These are phyloP conservation scores for Epichloe sp. DNA, from an alignment of 2,329 filamentous ascomycete species.

Conservation along the genomic window DNA sequence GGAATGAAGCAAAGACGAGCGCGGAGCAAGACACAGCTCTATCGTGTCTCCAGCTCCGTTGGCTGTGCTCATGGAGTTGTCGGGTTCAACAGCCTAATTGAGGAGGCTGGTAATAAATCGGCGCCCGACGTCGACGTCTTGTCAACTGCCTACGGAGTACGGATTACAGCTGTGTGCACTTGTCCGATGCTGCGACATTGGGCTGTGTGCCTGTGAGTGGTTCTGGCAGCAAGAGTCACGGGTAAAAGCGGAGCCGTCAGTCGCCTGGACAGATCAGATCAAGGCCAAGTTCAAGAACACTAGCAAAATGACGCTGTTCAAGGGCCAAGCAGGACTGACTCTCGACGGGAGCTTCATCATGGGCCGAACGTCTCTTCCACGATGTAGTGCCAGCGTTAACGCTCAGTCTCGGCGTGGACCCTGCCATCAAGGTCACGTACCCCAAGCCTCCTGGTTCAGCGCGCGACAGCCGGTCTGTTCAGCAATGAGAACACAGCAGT, in stretches of 20 bases:
- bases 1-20: background rate
- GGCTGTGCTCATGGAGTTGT: background rate
- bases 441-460: slow-evolving; percentile 36
- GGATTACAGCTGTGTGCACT: background rate
- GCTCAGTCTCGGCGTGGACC: slow-evolving; percentile 42
- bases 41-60: background rate
- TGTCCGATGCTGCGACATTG: too few relatives aligned
- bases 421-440: slow-evolving; percentile 38
- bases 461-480: slow-evolving; percentile 35
- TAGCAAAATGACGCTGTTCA: slow-evolving; percentile 37
- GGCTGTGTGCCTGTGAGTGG: background rate
- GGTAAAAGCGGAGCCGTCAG: background rate
- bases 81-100: background rate
- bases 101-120: background rate
- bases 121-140: background rate
- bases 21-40: background rate
- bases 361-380: slow-evolving; percentile 37
- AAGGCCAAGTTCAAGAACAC: slow-evolving; percentile 41
- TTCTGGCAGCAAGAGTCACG: background rate
- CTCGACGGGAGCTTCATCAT: slow-evolving; percentile 46
- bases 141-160: background rate
- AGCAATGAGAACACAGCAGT: slow-evolving; percentile 34
- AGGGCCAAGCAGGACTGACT: slow-evolving; percentile 38
- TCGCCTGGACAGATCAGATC: too few relatives aligned
- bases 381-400: slow-evolving; percentile 35